phyloP scores from a whole-genome alignment of 164 flowering plant genomes.

The Macadamia integrifolia region DNA sequence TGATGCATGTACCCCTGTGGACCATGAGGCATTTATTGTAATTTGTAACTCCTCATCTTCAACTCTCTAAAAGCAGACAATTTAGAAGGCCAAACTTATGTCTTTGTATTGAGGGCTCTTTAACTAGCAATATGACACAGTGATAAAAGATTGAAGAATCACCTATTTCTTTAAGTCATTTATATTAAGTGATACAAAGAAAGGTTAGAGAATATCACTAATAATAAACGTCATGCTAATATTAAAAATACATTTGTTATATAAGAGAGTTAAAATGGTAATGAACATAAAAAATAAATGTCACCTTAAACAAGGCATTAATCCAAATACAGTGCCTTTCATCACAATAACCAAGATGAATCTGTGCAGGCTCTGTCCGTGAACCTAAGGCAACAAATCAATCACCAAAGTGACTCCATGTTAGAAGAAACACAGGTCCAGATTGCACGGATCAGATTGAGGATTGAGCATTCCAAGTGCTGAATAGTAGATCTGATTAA shows the following conservation, averaged over 20 bases:
- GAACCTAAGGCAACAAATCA: slow-evolving; percentile 30
- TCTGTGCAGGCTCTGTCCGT: slow-evolving; percentile 35
- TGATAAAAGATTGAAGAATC: background rate
- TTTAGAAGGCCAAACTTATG: background rate
- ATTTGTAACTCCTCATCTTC: background rate
- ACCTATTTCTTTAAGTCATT: too few species aligned
- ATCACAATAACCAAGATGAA: slow-evolving; percentile 22
- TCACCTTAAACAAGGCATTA: slow-evolving; percentile 2
- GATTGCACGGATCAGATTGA: slow-evolving; percentile 36
- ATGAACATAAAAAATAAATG: background rate
- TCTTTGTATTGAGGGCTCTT: background rate
- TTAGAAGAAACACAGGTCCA: slow-evolving; percentile 28
- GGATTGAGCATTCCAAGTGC: slow-evolving; percentile 46
- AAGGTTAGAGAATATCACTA: background rate
- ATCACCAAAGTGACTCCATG: slow-evolving; percentile 26
- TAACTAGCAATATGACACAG: background rate
- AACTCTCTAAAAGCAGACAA: background rate
- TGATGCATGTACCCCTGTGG: too few species aligned
- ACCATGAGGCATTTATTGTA: background rate
- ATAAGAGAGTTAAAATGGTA: background rate
- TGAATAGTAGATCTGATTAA: slow-evolving; percentile 44
- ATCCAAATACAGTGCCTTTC: slow-evolving; percentile 13
- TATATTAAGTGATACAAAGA: too few species aligned
- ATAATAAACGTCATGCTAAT: background rate
- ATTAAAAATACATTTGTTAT: background rate